Conservation (phyloP, 257 asterid genomes). For the Nicotiana tabacum region DNA sequence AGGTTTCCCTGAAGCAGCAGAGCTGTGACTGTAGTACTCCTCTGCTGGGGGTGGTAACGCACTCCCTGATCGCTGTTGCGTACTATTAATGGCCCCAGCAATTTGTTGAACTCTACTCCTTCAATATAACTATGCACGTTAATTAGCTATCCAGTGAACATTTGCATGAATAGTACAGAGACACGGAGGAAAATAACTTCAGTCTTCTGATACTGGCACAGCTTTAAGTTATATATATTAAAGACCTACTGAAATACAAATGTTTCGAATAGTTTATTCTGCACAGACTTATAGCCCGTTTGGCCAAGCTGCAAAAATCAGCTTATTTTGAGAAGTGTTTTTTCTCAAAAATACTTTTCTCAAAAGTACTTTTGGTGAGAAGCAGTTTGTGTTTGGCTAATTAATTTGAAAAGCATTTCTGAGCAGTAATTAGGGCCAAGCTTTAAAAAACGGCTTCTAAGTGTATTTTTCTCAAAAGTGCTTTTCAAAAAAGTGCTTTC, state of each 20-base stretch:
- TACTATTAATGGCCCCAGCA: slow-evolving; percentile 56
- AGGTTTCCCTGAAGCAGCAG: slow-evolving; percentile 56
- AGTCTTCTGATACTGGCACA: neutral
- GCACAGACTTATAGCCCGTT: neutral
- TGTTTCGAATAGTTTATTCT: neutral
- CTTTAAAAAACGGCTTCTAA: too few species aligned
- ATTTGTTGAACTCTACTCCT: slow-evolving; percentile 80
- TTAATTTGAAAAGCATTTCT: too few species aligned
- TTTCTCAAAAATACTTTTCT: too few species aligned
- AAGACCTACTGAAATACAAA: neutral
- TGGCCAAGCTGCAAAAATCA: too few species aligned
- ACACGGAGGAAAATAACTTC: neutral
- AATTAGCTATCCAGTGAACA: slow-evolving; percentile 15
- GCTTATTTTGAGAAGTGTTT: too few species aligned
- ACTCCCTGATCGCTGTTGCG: slow-evolving; percentile 67
- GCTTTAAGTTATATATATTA: neutral
- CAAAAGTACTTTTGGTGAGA: too few species aligned
- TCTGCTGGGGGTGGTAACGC: slow-evolving; percentile 86
- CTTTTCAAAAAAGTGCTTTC: too few species aligned
- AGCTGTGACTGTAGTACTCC: slow-evolving; percentile 53
- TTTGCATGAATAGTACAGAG: slow-evolving; percentile 1
- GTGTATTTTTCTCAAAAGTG: too few species aligned
- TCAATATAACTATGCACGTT: slow-evolving; percentile 39
- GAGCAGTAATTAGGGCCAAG: too few species aligned
- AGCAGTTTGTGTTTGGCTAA: too few species aligned